Evolutionary conservation across 441 rosid genomes (phyloP), one percentile per base, ranked within the genome.

Genomic region (Jatropha multifida): DNA sequence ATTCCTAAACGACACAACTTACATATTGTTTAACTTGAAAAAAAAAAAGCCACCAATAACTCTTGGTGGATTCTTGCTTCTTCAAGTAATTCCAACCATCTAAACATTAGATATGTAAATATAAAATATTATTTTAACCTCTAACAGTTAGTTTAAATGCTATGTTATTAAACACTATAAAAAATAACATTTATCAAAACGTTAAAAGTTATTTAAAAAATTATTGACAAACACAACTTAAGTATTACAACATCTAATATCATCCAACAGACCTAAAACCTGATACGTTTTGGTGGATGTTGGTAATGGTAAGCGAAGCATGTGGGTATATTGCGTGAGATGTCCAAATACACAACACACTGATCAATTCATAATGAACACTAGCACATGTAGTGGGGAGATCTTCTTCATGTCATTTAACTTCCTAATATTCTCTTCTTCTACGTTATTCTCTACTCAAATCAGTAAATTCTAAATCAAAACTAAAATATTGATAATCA

Each of bases 241-340:
- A 58, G 54, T 8, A 12, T 3, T 13, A 2, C 14, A 7, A 2
- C 14, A 49, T 8, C 3, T 9, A 12, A 49, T 7, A 49, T 2
- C 7, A 49, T 0, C 15, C 14, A 49, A 49, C 2, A 2, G 54
- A 8, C 23, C 23, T 23, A 23, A 23, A 23, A 23, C 0, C 23
- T 23, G 0, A 23, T 23, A 0, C 83, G 88, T 84, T 80, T 78
- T 58, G 81, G 72, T 74, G 74, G 77, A 76, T 74, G 84, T 78
- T 68, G 82, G 79, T 71, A 71, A 81, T 23, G 23, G 23, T 23
- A 23, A 23, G 72, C 63, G 46, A 82, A 81, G 65, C 77, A 86
- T 81, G 85, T 78, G 83, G 72, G 74, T 69, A 23, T 66, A 71
- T 85, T 77, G 87, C 87, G 85, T 86, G 86, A 71, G 80, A 83